Base-by-base conservation (phyloP, 441 rosid genomes). In the Kokia cookei region DNA sequence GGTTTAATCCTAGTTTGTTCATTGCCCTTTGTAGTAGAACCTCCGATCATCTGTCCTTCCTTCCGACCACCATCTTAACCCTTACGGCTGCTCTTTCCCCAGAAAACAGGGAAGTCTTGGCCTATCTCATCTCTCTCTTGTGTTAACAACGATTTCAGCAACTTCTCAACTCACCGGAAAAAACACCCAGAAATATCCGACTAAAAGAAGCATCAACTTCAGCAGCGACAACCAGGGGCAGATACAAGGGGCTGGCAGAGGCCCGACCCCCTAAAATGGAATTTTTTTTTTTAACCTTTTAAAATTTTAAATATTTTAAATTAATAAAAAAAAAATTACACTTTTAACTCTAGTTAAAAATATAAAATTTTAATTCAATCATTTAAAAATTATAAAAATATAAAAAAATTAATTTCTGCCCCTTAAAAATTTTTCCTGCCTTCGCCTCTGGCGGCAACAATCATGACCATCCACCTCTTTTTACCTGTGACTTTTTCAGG, bases 401-500 rank as follows among this genome's bases (percentile, higher is more conserved):
- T 19, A 19, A 19, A 19, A 19, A 19, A 19, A 19, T 0, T 19
- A 19, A 19, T 19, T 19, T 19, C 22, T 19, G 22, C 22, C 0
- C 22, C 22, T 19, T 19, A 0, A 19, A 19, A 19, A 19, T 19
- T 19, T 19, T 19, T 19, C 22, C 22, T 19, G 22, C 22, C 22
- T 19, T 19, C 22, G 22, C 22, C 22, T n/a, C n/a, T n/a, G n/a
- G 12, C 26, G 29, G 5, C 19, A 54, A 32, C n/a, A 5, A 53
- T 55, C 17, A 47, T 10, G 86, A 81, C 42, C 93, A 86, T 73
- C 82, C 85, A 0, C 85, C 90, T 43, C 62, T 66, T 29, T 91
- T 91, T 15, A 48, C 73, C 81, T 91, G 94, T 7, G 87, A 86
- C 77, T 90, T 94, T 40, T 91, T 91, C 69, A 73, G 85, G 72